Base-by-base conservation (phyloP, 352 stramenopile species). In the Pythium rishiriense region DNA sequence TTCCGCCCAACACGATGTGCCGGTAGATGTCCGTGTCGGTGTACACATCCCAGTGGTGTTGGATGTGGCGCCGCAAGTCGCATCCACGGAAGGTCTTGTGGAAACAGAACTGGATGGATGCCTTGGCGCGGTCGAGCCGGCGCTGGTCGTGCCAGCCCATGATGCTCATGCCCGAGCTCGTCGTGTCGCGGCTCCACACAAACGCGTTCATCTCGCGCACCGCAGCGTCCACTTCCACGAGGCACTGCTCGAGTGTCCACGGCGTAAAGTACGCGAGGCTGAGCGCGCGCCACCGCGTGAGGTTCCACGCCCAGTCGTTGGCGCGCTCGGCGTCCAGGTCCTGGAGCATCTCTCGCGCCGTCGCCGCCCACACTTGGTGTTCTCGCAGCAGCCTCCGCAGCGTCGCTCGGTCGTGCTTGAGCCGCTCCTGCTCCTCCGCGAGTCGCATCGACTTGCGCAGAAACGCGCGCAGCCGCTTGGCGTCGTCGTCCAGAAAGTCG, bases 101-200 rank as follows among this genome's bases (percentile, higher is more conserved):
- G 26, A 68, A 62, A 12, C 60, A 41, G 19, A 68, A 68, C 31
- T 68, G 51, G 4, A 62, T 53, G 22, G 29, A 46, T 4, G 42
- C 46, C 1, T 33, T 37, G 9, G 24, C 33, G 15, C 24, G 46
- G 43, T 62, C 42, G 14, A 60, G 19, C 19, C 46, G 50, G 3
- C 42, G 43, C 22, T 29, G 11, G 60, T 68, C 60, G 21, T 48
- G 51, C 60, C 60, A 68, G n/a, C 60, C 51, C 31, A 68, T 29
- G 42, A 68, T 35, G 43, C 45, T 61, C 29, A 61, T 25, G 10
- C 51, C 60, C 8, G 51, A 61, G 19, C 19, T 57, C 25, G 25
- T 56, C 21, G 45, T 57, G 52, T 56, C 51, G 25, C n/a, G 19
- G 8, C 60, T 22, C 60, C 43, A 48, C 19, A 26, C 43, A 24